Percentiles rank a stretch among this genome's conserved stretches.
Conservation (phyloP, 805 yeast species). For the Yamadazyma sp. region DNA sequence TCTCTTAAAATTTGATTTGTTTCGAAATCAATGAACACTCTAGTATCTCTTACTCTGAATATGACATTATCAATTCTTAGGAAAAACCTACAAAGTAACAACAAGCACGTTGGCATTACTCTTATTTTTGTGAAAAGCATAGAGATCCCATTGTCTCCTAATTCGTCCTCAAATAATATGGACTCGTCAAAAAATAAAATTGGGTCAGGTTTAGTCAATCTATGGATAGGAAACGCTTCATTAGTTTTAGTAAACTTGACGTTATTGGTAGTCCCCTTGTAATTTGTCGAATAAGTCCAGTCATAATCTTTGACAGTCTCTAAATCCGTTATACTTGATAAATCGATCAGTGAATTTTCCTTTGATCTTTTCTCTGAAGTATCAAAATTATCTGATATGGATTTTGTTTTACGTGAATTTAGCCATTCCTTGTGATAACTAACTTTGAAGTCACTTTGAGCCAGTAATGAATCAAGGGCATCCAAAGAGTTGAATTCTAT, state of each 20-base stretch:
- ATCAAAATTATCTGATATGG: constrained; percentile 17
- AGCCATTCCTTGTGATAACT: constrained; percentile 87
- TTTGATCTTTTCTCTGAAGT: constrained; percentile 25
- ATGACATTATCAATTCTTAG: constrained; percentile 88
- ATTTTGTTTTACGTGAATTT: constrained; percentile 28
- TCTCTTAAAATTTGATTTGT: constrained; percentile 68
- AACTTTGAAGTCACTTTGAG: constrained; percentile 47
- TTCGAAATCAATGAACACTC: constrained; percentile 76
- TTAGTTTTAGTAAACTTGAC: constrained; percentile 19
- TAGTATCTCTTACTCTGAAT: constrained; percentile 77
- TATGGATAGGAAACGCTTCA: constrained; percentile 61
- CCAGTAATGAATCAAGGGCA: constrained; percentile 49
- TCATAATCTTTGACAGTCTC: constrained; percentile 81
- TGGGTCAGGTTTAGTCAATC: constrained; percentile 73
- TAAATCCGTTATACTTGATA: constrained; percentile 43
- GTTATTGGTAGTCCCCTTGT: constrained; percentile 55
- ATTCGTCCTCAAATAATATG: constrained; percentile 87
- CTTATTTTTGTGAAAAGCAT: constrained; percentile 74
- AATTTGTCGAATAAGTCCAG: constrained; percentile 91
- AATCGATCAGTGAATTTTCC: constrained; percentile 22
- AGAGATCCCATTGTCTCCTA: constrained; percentile 94
- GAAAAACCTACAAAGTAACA: constrained; percentile 74
- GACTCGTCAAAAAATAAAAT: constrained; percentile 87
- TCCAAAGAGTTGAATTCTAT: constrained; percentile 74
- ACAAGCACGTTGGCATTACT: constrained; percentile 80